These are phyloP conservation scores for Didymella pomorum DNA, from an alignment of 2,329 filamentous ascomycete genomes.

Conservation along the genomic window DNA sequence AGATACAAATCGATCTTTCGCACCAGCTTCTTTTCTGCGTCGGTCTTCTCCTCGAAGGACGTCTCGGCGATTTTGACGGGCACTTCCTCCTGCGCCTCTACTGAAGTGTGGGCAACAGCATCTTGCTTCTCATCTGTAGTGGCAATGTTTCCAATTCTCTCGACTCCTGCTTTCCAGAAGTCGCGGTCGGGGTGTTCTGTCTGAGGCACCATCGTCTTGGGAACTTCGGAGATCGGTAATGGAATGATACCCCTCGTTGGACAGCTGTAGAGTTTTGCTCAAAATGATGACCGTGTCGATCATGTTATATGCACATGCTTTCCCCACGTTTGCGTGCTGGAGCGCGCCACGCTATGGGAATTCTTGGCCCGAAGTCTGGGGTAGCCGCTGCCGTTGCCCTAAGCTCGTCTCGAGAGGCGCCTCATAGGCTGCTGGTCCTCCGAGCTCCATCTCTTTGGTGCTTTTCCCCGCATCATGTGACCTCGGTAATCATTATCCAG, in stretches of 20 bases:
- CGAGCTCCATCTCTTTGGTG: not conserved
- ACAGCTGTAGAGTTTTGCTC: not conserved
- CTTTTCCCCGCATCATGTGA: constrained; percentile 15
- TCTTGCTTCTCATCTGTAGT: constrained; percentile 21
- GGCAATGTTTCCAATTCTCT: constrained; percentile 18
- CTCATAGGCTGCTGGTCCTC: constrained; percentile 3
- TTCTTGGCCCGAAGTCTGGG: constrained; percentile 3
- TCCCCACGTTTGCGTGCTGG: constrained; percentile 1
- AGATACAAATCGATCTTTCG: constrained; percentile 36
- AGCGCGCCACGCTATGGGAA: not conserved
- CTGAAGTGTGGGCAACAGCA: constrained; percentile 1
- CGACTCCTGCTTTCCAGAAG: constrained; percentile 15
- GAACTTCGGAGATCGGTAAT: not conserved
- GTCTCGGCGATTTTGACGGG: constrained; percentile 14
- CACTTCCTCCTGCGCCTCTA: constrained; percentile 8
- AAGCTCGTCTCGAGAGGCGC: constrained; percentile 6
- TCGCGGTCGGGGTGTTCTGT: constrained; percentile 13
- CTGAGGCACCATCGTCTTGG: constrained; percentile 7
- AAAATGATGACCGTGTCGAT: not conserved
- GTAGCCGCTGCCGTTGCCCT: not conserved
- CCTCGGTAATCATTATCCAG: not conserved
- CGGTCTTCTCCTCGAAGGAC: constrained; percentile 24
- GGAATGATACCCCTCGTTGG: not conserved
- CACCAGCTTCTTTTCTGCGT: constrained; percentile 33
- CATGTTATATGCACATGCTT: constrained; percentile 3